Base-by-base conservation (phyloP, 176 grass and related monocot species). In the Bolboschoenus planiculmis region DNA sequence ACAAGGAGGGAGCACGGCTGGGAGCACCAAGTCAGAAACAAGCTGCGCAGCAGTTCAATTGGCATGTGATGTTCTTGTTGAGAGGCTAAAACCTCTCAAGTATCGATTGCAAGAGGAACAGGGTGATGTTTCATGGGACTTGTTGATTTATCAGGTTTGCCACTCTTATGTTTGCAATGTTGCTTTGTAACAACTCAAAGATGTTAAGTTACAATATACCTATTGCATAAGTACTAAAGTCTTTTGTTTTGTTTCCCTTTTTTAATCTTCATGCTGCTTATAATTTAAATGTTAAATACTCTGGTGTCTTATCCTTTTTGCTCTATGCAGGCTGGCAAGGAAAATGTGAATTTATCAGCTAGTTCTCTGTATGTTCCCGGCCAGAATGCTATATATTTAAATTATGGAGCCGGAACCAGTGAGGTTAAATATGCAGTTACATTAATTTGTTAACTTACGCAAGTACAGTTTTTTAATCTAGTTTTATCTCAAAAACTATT, bases 31-130 rank as follows among this genome's bases (percentile, higher is more conserved):
- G 15, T 93, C 91, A 71, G 93, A 97, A 79, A 79, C 87, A 56
- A 93, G 93, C 27, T 93, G 93, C 73, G 89, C 86, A 76, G 93
- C 88, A 13, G 86, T 66, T 36, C 90, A 85, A 82, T 61, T 88
- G 50, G 85, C 93, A 4, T 97, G 91, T 61, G 84, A 51, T 78
- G 50, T 89, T 79, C 48, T 97, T 23, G n/a, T 85, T 86, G 60
- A 83, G 27, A 82, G 89, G 83, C 66, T 97, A 36, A 97, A 86
- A 37, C 80, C 88, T 64, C 65, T 93, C 46, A 86, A 88, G 76
- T 10, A 93, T 59, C 88, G 53, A 62, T 59, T 97, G 13, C 59
- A 76, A 70, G 62, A 60, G 14, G 55, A 91, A 80, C 75, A 18
- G 2, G n/a, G 40, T 21, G 26, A 10, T 42, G 78, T 93, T 27